Base-by-base conservation (phyloP, 345 rosid genomes). In the Diplotaxis tenuifolia region DNA sequence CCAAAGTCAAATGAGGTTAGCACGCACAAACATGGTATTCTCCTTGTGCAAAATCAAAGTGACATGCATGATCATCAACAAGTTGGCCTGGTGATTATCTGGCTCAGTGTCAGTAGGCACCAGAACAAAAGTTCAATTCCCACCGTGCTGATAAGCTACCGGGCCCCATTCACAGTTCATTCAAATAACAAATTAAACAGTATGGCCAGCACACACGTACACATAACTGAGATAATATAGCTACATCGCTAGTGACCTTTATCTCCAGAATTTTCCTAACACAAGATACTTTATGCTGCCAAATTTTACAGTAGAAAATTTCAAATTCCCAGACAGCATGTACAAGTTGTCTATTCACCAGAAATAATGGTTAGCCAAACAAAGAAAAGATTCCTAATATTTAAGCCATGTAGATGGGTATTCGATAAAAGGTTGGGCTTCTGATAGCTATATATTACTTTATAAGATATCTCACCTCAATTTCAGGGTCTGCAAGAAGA, bases 401-500 rank as follows among this genome's bases (percentile, higher is more conserved):
- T 1, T 12, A 47, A 58, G 36, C 45, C 67, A 42, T 47, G 19
- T 32, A 11, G 52, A 63, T 36, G 18, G 67, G 36, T 71, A 56
- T n/a, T 58, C 12, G 1, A 57, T 34, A 62, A 45, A 64, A 50
- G 45, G 73, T 56, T 64, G 53, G 59, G 70, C 36, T 62, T 40
- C 70, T 57, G 56, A 70, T 71, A 54, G 19, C 71, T 31, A 45
- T 71, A 50, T 19, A 4, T 7, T 23, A 65, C 29, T 49, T 3
- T 21, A 19, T n/a, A 3, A 52, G 8, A 64, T 16, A 65, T 55
- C 89, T 78, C 16, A 91, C 98, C 98, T 94, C 96, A 68, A 91
- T 81, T 79, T 88, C 96, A 28, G 98, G 97, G 85, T 94, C 90
- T 28, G 96, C 91, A 65, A 91, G 89, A 75, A 94, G 96, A 64